Evolutionary conservation across 23 red algal genomes (phyloP).

Genomic region (Gracilaria caudata): DNA sequence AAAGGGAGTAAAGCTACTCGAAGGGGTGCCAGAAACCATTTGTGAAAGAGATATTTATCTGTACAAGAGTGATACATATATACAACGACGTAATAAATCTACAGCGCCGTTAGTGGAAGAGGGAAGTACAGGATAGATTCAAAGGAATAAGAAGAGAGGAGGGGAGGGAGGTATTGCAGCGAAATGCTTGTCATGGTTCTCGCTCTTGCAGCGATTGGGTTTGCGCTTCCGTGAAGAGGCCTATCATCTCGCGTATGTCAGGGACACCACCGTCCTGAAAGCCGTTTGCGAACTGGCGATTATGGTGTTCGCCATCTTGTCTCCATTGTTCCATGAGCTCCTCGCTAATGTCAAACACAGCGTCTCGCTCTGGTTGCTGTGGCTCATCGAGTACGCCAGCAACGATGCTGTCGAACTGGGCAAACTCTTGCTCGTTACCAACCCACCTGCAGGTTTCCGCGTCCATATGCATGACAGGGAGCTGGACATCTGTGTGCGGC

Average conservation of each 20-base stretch:
- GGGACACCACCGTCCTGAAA: neutral
- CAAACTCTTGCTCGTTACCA: constrained; percentile 44
- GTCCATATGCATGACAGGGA: constrained; percentile 37
- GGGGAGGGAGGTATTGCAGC: neutral
- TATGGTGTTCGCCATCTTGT: neutral
- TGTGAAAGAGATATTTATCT: neutral
- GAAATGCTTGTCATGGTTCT: neutral
- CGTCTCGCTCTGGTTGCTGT: neutral
- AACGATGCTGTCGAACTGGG: constrained; percentile 20
- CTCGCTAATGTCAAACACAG: constrained; percentile 14
- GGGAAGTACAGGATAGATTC: neutral
- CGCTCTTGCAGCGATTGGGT: neutral
- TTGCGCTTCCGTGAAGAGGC: neutral
- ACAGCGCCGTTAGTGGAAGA: neutral
- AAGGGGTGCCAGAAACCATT: neutral
- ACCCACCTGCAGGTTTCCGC: constrained; percentile 4
- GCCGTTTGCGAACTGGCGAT: constrained; percentile 18
- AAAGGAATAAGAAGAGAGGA: neutral
- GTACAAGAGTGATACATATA: constrained; percentile 13
- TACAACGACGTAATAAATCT: neutral
- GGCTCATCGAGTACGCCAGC: neutral
- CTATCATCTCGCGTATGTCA: neutral
- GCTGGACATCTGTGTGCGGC: neutral
- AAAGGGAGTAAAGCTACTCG: neutral
- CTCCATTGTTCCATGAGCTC: neutral